Percentiles rank a stretch among this genome's conserved stretches.
phyloP scores from a whole-genome alignment of 768 basidiomycete species.

The Erythrobasidium yunnanense region DNA sequence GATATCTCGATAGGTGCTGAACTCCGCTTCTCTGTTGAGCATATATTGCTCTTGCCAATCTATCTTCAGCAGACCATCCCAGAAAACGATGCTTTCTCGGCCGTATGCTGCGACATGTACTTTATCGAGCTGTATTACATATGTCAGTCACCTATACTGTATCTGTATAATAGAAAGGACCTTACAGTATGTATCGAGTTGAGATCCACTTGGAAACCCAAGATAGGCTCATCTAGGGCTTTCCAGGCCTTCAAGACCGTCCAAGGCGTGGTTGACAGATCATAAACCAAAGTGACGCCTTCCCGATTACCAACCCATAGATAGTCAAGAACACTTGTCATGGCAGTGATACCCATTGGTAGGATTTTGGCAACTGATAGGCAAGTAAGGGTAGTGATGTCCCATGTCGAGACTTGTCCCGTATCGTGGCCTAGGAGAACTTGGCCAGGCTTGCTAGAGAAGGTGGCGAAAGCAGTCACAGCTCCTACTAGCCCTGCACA shows the following conservation, averaged over 20 bases:
- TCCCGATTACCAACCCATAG: conserved; percentile 75
- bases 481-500: conserved; percentile 66
- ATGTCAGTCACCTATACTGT: background rate
- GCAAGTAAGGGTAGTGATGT: conserved; percentile 29
- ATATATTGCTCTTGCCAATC: conserved; percentile 57
- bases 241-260: conserved; percentile 74
- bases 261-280: conserved; percentile 62
- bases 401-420: conserved; percentile 78
- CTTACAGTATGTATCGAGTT: conserved; percentile 61
- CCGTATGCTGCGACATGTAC: conserved; percentile 14
- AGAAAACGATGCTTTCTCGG: conserved; percentile 9
- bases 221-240: conserved; percentile 59
- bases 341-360: conserved; percentile 63
- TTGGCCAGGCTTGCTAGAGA: conserved; percentile 56
- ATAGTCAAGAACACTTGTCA: conserved; percentile 71
- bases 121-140: background rate
- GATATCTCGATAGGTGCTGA: conserved; percentile 66
- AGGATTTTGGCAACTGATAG: conserved; percentile 38
- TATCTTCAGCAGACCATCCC: background rate
- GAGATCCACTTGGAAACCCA: conserved; percentile 59
- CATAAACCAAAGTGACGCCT: conserved; percentile 71
- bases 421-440: conserved; percentile 88
- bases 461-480: conserved; percentile 65
- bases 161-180: background rate
- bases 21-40: conserved; percentile 60